A percentile compares a stretch with the other conserved stretches of the same genome.
These are phyloP conservation scores for Eucalyptus urophylla DNA, from an alignment of 345 rosid species.

Conservation along the genomic window DNA sequence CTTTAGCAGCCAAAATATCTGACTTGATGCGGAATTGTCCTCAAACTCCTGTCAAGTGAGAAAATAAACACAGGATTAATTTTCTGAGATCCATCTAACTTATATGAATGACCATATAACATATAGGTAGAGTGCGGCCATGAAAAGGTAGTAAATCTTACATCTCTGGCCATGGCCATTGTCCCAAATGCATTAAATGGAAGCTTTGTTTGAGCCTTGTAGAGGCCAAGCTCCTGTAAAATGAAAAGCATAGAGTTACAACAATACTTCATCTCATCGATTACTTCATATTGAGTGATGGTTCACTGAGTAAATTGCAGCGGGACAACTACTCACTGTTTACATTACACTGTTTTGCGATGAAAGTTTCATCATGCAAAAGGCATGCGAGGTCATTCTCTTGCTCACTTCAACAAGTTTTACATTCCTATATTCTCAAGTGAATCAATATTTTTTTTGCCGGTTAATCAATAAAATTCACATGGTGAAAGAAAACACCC, in stretches of 20 bases:
- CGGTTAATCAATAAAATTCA: not conserved
- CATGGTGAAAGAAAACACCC: not conserved
- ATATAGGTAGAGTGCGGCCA: not conserved
- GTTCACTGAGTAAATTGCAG: not conserved
- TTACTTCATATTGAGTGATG: not conserved
- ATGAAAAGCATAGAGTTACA: not conserved
- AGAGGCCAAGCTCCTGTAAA: slow-evolving; percentile 82
- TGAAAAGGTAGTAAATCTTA: slow-evolving; percentile 13
- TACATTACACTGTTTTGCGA: not conserved
- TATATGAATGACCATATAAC: not conserved
- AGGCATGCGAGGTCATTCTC: not conserved
- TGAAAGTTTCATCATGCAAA: not conserved
- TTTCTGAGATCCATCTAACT: not conserved
- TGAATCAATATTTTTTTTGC: not conserved
- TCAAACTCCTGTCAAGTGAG: slow-evolving; percentile 66
- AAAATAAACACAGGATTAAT: not conserved
- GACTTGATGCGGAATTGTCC: slow-evolving; percentile 91
- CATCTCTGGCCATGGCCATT: slow-evolving; percentile 99
- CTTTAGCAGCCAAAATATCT: slow-evolving; percentile 90
- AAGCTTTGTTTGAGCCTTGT: slow-evolving; percentile 95
- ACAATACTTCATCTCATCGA: not conserved
- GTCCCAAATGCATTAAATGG: slow-evolving; percentile 99
- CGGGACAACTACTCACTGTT: not conserved
- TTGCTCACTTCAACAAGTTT: not conserved
- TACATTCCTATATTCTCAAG: not conserved